Percentiles rank a stretch among this genome's conserved stretches.
Conservation (phyloP, 371 early-diverging fungal species). For the Syncephalastrum sp. region DNA sequence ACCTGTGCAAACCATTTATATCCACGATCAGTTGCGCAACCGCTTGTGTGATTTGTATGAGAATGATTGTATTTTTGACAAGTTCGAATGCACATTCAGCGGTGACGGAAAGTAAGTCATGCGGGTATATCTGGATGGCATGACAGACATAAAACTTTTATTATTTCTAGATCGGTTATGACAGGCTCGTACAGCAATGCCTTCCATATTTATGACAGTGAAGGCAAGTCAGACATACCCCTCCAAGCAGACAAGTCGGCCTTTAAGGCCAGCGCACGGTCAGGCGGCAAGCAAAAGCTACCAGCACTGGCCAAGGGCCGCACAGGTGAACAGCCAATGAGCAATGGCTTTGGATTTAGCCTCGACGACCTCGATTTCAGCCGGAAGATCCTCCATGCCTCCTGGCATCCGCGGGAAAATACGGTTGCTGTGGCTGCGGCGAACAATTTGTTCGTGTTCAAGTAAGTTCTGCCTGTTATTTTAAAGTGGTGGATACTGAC, state of each 20-base stretch:
- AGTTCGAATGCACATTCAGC: conserved; percentile 96
- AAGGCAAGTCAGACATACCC: conserved; percentile 75
- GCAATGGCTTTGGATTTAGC: conserved; percentile 7
- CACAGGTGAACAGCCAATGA: conserved; percentile 1
- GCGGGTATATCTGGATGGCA: background rate
- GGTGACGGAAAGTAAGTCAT: conserved; percentile 76
- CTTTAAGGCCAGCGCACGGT: conserved; percentile 90
- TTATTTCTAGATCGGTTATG: conserved; percentile 62
- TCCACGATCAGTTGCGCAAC: conserved; percentile 91
- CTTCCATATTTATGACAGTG: conserved; percentile 86
- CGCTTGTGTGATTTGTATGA: conserved; percentile 98
- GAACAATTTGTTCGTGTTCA: conserved; percentile 96
- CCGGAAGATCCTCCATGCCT: conserved; percentile 96
- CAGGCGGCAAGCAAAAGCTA: conserved; percentile 52
- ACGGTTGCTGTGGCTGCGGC: conserved; percentile 96
- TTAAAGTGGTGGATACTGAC: no score
- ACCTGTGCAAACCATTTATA: conserved; percentile 92
- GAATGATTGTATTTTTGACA: conserved; percentile 99
- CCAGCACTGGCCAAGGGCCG: conserved; percentile 18
- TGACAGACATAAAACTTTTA: background rate
- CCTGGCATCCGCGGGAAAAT: conserved; percentile 97
- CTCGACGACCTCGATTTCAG: conserved; percentile 75
- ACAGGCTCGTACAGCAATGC: conserved; percentile 98
- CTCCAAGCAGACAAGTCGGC: conserved; percentile 97
- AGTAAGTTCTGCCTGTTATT: conserved; percentile 38